Evolutionary conservation across 768 basidiomycete species (phyloP).

Genomic region (Pisolithus marmoratus): DNA sequence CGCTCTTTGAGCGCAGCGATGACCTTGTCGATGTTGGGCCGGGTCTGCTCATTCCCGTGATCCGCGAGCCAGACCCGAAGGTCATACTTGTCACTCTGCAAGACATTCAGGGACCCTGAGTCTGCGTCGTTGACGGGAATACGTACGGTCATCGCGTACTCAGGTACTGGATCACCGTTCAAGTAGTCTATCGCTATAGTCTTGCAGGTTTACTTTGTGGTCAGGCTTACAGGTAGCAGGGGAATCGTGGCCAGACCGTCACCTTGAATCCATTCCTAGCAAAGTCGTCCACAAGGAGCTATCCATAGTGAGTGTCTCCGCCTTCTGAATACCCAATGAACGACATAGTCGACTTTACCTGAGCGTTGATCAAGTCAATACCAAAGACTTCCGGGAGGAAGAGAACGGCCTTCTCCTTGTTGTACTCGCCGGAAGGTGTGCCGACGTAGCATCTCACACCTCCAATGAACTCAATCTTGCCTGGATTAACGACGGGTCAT

Average conservation of each 20-base stretch:
- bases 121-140: neutral
- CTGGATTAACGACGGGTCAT: slow-evolving; percentile 13
- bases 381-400: slow-evolving; percentile 30
- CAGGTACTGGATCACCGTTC: slow-evolving; percentile 29
- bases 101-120: neutral
- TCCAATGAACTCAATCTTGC: slow-evolving; percentile 31
- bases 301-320: neutral
- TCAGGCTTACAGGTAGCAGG: neutral
- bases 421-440: slow-evolving; percentile 31
- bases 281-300: slow-evolving; percentile 32
- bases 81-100: slow-evolving; percentile 17
- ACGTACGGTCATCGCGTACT: slow-evolving; percentile 12
- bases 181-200: slow-evolving; percentile 32
- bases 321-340: too few relatives aligned
- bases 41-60: slow-evolving; percentile 31
- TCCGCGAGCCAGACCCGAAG: slow-evolving; percentile 44
- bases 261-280: slow-evolving; percentile 37
- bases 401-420: slow-evolving; percentile 31
- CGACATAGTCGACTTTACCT: neutral
- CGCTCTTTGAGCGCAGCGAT: slow-evolving; percentile 49
- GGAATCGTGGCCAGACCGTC: neutral
- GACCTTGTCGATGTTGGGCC: slow-evolving; percentile 50
- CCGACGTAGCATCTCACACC: slow-evolving; percentile 38
- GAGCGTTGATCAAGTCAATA: neutral
- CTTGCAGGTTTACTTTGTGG: slow-evolving; percentile 2